phyloP scores from a whole-genome alignment of 768 basidiomycete species.

The Tremella fuciformis region DNA sequence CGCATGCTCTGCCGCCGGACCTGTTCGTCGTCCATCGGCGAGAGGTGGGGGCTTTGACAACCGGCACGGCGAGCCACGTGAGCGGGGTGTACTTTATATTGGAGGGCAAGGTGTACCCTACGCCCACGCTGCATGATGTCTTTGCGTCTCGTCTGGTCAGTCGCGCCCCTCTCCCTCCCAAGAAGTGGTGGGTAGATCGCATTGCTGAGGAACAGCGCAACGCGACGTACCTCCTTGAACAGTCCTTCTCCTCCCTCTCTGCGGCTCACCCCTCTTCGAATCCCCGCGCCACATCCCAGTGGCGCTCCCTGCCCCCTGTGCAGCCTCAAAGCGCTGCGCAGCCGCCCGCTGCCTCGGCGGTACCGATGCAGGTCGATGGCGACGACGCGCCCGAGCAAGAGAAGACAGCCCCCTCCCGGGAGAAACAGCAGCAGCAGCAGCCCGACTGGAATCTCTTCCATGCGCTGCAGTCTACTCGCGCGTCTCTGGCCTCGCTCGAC shows the following conservation, averaged over 20 bases:
- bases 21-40: conserved; percentile 37
- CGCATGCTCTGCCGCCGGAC: conserved; percentile 36
- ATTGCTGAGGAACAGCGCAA: conserved; percentile 28
- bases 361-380: conserved; percentile 7
- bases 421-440: background rate
- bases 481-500: conserved; percentile 17
- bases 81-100: conserved; percentile 35
- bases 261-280: conserved; percentile 36
- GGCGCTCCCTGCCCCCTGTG: conserved; percentile 33
- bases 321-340: conserved; percentile 6
- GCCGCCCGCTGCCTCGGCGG: background rate
- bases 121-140: conserved; percentile 39
- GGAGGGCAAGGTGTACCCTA: conserved; percentile 40
- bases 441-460: conserved; percentile 38
- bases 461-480: conserved; percentile 26
- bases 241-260: conserved; percentile 31
- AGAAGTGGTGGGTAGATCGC: background rate
- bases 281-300: conserved; percentile 32
- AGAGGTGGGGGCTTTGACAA: conserved; percentile 14
- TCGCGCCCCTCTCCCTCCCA: background rate
- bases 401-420: background rate
- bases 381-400: background rate
- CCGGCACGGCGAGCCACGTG: conserved; percentile 26
- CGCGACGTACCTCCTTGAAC: conserved; percentile 32
- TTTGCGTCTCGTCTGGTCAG: conserved; percentile 35